These are phyloP conservation scores for Quercus variabilis DNA, from an alignment of 306 rosid genomes.

Conservation along the genomic window DNA sequence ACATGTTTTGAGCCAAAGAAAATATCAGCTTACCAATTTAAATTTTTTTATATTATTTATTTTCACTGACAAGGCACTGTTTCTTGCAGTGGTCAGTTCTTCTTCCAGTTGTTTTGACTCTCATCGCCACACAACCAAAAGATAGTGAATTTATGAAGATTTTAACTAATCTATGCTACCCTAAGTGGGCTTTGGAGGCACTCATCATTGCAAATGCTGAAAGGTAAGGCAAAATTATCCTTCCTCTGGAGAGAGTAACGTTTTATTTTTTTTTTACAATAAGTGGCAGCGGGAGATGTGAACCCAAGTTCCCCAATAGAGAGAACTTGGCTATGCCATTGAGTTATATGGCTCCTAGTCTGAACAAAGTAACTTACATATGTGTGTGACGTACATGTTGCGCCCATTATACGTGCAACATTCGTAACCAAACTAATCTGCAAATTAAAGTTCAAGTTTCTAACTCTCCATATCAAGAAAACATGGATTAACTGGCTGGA, in stretches of 20 bases:
- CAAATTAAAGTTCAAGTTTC: no score
- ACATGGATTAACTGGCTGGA: no score
- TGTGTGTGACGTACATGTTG: no score
- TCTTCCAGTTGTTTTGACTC: constrained; percentile 90
- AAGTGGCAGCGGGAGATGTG: neutral
- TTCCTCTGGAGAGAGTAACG: neutral
- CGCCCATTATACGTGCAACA: no score
- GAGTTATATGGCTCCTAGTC: no score
- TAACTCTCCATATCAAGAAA: no score
- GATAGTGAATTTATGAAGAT: constrained; percentile 47
- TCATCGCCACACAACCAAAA: constrained; percentile 65
- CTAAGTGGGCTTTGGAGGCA: constrained; percentile 96
- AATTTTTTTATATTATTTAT: neutral
- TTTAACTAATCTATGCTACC: constrained; percentile 67
- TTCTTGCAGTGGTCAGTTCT: constrained; percentile 88
- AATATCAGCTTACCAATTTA: neutral
- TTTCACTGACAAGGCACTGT: constrained; percentile 21
- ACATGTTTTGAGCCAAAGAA: no score
- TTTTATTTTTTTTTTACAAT: neutral
- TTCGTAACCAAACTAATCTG: no score
- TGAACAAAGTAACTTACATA: no score
- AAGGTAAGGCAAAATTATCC: constrained; percentile 40
- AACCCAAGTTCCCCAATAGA: neutral
- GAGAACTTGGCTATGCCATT: no score
- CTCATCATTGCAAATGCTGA: constrained; percentile 82